Percentiles rank a stretch among this genome's conserved stretches.
phyloP scores from a whole-genome alignment of 1,284 basidiomycete genomes.

The Trametes pubescens region DNA sequence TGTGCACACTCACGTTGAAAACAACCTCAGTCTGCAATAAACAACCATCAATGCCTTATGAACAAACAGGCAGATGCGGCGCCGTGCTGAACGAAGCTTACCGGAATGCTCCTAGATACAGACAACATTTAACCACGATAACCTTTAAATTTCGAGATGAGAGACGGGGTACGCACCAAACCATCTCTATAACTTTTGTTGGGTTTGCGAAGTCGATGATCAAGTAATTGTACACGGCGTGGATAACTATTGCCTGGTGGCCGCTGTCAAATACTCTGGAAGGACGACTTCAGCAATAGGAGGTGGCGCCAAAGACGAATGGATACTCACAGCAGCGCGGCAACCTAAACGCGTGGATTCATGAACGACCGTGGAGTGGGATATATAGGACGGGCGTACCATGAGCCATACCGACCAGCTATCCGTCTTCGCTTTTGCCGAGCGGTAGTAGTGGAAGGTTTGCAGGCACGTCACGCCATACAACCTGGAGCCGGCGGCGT shows the following conservation, averaged over 20 bases:
- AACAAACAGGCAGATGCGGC: background rate
- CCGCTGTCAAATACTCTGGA: conserved; percentile 9
- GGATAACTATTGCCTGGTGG: conserved; percentile 13
- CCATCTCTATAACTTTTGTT: background rate
- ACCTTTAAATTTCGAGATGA: background rate
- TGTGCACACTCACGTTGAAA: conserved; percentile 1
- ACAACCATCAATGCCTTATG: background rate
- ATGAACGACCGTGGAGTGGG: background rate
- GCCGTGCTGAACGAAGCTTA: background rate
- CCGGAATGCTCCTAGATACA: conserved; percentile 10
- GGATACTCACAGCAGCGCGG: background rate
- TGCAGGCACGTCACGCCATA: conserved; percentile 18
- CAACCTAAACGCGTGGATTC: background rate
- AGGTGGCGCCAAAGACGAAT: background rate
- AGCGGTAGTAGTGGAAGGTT: conserved; percentile 18
- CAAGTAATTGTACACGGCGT: conserved; percentile 12
- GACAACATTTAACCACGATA: background rate
- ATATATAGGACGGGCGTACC: background rate
- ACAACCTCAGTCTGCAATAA: background rate
- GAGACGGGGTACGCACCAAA: conserved; percentile 7
- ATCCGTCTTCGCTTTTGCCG: conserved; percentile 2
- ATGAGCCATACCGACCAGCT: background rate
- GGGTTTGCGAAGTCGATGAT: conserved; percentile 10
- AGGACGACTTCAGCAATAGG: background rate
- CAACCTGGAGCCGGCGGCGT: background rate